phyloP scores from a whole-genome alignment of 108 stramenopile species.

The Cyclotella baltica region DNA sequence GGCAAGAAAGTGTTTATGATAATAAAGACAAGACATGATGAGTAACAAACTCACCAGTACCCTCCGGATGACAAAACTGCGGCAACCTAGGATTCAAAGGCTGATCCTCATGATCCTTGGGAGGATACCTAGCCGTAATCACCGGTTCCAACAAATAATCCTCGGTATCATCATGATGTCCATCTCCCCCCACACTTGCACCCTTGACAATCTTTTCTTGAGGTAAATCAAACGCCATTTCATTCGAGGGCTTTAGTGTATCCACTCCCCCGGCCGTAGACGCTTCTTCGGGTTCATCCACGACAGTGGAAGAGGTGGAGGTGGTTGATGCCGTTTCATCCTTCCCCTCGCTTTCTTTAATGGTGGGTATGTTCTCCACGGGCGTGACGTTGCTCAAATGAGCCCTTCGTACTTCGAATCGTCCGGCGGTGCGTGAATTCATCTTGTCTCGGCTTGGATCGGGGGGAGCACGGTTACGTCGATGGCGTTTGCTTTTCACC shows the following conservation, averaged over 20 bases:
- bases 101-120: conserved; percentile 62
- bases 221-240: neutral
- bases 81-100: conserved; percentile 78
- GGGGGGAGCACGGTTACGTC: conserved; percentile 19
- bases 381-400: conserved; percentile 7
- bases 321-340: conserved; percentile 3
- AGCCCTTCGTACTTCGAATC: conserved; percentile 31
- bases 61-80: conserved; percentile 80
- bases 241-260: neutral
- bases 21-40: too few species aligned
- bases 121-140: conserved; percentile 80
- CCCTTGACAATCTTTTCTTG: neutral
- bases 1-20: too few species aligned
- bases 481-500: conserved; percentile 12
- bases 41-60: too few species aligned
- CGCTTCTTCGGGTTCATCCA: neutral
- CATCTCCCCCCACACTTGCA: neutral
- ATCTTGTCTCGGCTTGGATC: conserved; percentile 35
- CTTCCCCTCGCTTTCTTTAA: conserved; percentile 12
- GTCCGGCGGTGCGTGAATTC: conserved; percentile 32
- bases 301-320: conserved; percentile 18
- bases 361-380: neutral
- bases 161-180: neutral
- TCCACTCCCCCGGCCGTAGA: neutral
- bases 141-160: conserved; percentile 57